phyloP scores from a whole-genome alignment of 352 stramenopile species.

The Globisporangium carolinianum region DNA sequence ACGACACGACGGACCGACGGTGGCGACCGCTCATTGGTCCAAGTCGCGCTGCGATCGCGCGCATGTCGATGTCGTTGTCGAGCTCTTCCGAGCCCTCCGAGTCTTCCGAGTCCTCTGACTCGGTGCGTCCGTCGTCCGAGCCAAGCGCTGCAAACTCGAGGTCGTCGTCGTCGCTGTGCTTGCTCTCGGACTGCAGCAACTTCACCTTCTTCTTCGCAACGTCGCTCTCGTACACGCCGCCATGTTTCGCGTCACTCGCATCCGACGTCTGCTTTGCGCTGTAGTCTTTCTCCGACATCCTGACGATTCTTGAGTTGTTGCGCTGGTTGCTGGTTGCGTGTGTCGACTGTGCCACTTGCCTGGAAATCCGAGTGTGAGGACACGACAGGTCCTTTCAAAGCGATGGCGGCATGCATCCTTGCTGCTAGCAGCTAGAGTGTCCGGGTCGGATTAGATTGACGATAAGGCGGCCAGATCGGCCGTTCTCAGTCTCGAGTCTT shows the following conservation, averaged over 20 bases:
- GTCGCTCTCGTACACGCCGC: constrained; percentile 12
- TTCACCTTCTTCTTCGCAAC: constrained; percentile 28
- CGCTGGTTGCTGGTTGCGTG: too few species aligned
- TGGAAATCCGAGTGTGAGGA: too few species aligned
- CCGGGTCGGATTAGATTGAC: too few species aligned
- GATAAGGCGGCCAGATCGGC: too few species aligned
- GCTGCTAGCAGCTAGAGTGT: too few species aligned
- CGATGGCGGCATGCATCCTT: too few species aligned
- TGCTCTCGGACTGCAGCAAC: constrained; percentile 14
- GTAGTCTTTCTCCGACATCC: constrained; percentile 27
- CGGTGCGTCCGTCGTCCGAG: constrained; percentile 10
- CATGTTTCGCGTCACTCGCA: constrained; percentile 21
- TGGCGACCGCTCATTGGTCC: constrained; percentile 26
- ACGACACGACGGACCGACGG: constrained; percentile 52
- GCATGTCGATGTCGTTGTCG: constrained; percentile 38
- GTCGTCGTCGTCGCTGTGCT: constrained; percentile 13
- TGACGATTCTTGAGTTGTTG: background rate
- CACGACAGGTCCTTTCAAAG: too few species aligned
- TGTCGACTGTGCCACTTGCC: too few species aligned
- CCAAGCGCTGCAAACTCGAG: constrained; percentile 15
- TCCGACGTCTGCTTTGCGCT: constrained; percentile 13
- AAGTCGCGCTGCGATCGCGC: constrained; percentile 29
- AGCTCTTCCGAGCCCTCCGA: constrained; percentile 5
- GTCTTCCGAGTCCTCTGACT: constrained; percentile 21
- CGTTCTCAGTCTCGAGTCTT: too few species aligned